These are phyloP conservation scores for Neofusicoccum cordaticola DNA, from an alignment of 2,329 filamentous ascomycete genomes.

Conservation along the genomic window DNA sequence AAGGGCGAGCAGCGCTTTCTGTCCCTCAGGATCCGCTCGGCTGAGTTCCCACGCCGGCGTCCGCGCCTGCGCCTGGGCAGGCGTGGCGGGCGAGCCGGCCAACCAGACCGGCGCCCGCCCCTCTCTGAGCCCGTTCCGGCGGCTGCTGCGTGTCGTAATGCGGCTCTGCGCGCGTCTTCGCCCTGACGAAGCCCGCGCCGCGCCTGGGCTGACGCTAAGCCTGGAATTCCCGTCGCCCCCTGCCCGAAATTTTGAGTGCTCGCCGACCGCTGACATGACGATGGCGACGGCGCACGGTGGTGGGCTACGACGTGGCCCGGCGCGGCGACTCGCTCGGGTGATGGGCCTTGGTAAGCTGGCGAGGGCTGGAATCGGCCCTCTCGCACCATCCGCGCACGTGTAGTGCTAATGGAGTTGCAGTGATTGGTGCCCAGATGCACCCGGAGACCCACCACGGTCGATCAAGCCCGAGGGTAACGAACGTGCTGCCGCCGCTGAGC, in stretches of 20 bases:
- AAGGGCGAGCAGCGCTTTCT: too few relatives aligned
- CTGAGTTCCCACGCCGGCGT: background rate
- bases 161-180: background rate
- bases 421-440: conserved; percentile 13
- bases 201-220: background rate
- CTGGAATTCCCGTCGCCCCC: too few relatives aligned
- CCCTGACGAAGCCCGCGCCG: too few relatives aligned
- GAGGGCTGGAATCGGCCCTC: conserved; percentile 9
- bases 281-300: background rate
- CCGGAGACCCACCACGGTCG: conserved; percentile 2
- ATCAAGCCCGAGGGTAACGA: conserved; percentile 9
- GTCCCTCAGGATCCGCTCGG: background rate
- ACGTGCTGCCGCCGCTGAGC: conserved; percentile 1
- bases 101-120: background rate
- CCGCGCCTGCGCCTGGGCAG: too few relatives aligned
- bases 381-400: background rate
- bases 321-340: background rate
- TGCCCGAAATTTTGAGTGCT: too few relatives aligned
- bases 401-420: background rate
- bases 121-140: background rate
- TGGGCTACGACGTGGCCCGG: background rate
- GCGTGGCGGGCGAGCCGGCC: background rate
- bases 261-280: background rate
- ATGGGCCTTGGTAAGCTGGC: background rate
- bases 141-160: background rate